Base-by-base conservation (phyloP, 2,329 filamentous ascomycete species). In the Fusarium sambucinum region DNA sequence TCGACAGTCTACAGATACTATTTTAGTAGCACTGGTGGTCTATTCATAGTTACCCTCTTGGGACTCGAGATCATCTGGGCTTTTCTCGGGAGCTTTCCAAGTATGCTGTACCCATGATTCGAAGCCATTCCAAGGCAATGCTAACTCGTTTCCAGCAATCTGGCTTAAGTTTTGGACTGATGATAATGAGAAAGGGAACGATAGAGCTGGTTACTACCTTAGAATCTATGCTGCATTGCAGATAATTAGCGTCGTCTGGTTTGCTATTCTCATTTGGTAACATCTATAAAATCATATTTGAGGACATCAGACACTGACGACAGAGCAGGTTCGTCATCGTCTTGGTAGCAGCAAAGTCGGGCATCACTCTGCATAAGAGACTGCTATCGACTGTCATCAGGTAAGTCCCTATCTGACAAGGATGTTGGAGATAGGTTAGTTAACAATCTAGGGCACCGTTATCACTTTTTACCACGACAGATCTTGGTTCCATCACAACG, bases 401-500 rank as follows among this genome's bases (percentile, higher is more conserved):
- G 70, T 63, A 40, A 16, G 42, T 17, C 1, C 10, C 11, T 5
- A 3, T 17, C 3, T 29, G 11, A 1, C 14, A 8, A 4, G 2
- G 4, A 0, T 10, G 10, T 12, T 10, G 6, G 17, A 14, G 19
- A 6, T 80, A 6, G 5, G 11, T 2, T 14, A 12, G 6, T 17
- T 69, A 14, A 68, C 17, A 2, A 21, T 27, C 0, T 59, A 82
- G 79, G 27, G 82, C 82, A 4, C 77, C 80, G 0, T 67, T 83
- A 3, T 75, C 74, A 3, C 81, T 79, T 23, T 82, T 84, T 53
- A 80, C 79, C 1, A 71, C 61, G 5, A 81, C 78, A 0, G 80
- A 83, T 17, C 75, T 73, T 6, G 82, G 82, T 5, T 77, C 76
- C 0, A 79, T 81, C 5, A 73, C 82, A 10, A 84, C 81, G 30